A percentile compares a stretch with the other conserved stretches of the same genome.
These are phyloP conservation scores for Stephanodiscus triporus DNA, from an alignment of 108 stramenopile species.

Conservation along the genomic window DNA sequence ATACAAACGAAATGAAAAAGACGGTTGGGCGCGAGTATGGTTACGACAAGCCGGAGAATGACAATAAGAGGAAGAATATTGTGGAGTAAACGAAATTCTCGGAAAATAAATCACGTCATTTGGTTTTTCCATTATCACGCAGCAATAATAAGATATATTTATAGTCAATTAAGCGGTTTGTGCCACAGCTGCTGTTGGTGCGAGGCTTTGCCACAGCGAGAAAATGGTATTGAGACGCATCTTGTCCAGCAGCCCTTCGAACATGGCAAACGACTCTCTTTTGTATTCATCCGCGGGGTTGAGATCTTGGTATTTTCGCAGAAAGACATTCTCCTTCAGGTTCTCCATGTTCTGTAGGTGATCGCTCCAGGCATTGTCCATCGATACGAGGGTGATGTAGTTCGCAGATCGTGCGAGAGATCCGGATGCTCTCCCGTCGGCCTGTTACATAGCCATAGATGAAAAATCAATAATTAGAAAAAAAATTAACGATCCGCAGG, in stretches of 20 bases:
- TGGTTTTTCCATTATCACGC: too few relatives aligned
- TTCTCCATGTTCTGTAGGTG: conserved; percentile 88
- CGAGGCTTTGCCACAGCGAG: conserved; percentile 84
- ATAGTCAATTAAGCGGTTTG: conserved; percentile 41
- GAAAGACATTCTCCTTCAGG: conserved; percentile 81
- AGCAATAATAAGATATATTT: too few relatives aligned
- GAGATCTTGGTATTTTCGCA: conserved; percentile 74
- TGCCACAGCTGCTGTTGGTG: conserved; percentile 24
- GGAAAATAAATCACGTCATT: too few relatives aligned
- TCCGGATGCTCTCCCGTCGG: conserved; percentile 59
- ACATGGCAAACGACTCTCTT: conserved; percentile 72
- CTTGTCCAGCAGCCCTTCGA: conserved; percentile 77
- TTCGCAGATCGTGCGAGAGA: conserved; percentile 84
- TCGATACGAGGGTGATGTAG: conserved; percentile 84
- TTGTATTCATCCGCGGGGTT: conserved; percentile 84
- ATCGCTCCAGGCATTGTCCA: conserved; percentile 93
- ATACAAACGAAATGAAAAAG: conserved; percentile 83
- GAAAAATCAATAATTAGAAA: neutral
- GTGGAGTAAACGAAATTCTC: conserved; percentile 17
- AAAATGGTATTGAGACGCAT: conserved; percentile 87
- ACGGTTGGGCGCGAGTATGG: conserved; percentile 90
- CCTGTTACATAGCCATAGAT: conserved; percentile 5
- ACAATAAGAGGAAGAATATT: conserved; percentile 18
- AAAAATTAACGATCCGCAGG: neutral
- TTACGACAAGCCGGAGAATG: conserved; percentile 21